These are phyloP conservation scores for Dactylorhiza incarnata DNA, from an alignment of 106 monocot species.

Conservation along the genomic window DNA sequence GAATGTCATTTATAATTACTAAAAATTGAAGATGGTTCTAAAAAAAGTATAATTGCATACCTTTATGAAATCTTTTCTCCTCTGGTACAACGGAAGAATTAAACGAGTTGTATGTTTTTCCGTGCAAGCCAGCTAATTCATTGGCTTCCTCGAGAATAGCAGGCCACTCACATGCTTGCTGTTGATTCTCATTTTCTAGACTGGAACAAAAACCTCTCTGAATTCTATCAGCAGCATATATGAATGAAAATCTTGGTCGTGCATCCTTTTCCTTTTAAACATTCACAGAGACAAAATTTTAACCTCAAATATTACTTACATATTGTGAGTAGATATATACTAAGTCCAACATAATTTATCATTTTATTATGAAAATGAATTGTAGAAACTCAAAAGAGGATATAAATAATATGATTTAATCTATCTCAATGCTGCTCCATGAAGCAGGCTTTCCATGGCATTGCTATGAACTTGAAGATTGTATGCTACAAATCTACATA, in stretches of 20 bases:
- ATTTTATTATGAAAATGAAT: not conserved
- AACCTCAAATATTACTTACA: not conserved
- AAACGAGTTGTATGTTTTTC: not conserved
- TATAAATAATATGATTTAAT: not conserved
- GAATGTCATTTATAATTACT: not conserved
- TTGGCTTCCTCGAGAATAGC: slow-evolving; percentile 1
- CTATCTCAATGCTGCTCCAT: not conserved
- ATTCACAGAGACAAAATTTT: not conserved
- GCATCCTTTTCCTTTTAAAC: slow-evolving; percentile 4
- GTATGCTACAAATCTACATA: not conserved
- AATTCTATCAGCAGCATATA: not conserved
- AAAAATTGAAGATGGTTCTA: not conserved
- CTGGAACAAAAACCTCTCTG: not conserved
- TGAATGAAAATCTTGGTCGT: not conserved
- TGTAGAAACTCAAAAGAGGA: not conserved
- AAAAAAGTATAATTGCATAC: not conserved
- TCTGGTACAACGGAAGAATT: not conserved
- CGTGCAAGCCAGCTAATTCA: slow-evolving; percentile 3
- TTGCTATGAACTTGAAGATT: not conserved
- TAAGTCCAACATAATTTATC: not conserved
- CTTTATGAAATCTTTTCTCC: not conserved
- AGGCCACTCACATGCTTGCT: not conserved
- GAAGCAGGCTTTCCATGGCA: not conserved
- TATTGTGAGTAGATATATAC: not conserved
- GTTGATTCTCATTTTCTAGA: not conserved